These are phyloP conservation scores for Termitomyces bulborhizus DNA, from an alignment of 768 basidiomycete genomes.

Conservation along the genomic window DNA sequence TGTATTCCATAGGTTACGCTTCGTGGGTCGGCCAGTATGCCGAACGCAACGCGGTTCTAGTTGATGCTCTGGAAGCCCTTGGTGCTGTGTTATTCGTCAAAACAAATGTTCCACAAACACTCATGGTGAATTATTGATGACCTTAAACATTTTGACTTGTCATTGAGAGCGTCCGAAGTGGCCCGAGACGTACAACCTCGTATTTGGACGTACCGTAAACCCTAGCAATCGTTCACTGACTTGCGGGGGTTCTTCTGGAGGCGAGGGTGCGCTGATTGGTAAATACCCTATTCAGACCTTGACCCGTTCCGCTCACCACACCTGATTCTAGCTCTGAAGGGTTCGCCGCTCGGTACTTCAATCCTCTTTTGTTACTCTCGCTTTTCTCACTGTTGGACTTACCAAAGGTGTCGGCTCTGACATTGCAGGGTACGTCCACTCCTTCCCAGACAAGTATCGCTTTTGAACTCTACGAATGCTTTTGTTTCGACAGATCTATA, in stretches of 20 bases:
- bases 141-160: background rate
- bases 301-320: background rate
- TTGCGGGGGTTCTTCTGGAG: slow-evolving; percentile 78
- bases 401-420: slow-evolving; percentile 58
- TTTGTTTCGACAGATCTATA: slow-evolving; percentile 44
- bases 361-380: background rate
- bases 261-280: slow-evolving; percentile 76
- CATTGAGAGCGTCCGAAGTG: slow-evolving; percentile 37
- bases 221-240: slow-evolving; percentile 70
- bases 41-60: slow-evolving; percentile 53
- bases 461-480: background rate
- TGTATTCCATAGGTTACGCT: slow-evolving; percentile 50
- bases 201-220: slow-evolving; percentile 76
- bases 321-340: slow-evolving; percentile 31
- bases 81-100: slow-evolving; percentile 71
- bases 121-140: slow-evolving; percentile 44
- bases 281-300: slow-evolving; percentile 8
- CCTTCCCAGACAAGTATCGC: background rate
- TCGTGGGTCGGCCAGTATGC: slow-evolving; percentile 63
- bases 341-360: slow-evolving; percentile 34
- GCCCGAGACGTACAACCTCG: slow-evolving; percentile 70
- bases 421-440: slow-evolving; percentile 55
- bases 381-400: background rate
- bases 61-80: slow-evolving; percentile 55
- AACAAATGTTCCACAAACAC: slow-evolving; percentile 73